phyloP scores from a whole-genome alignment of 352 stramenopile species.

The Phytophthora cryptogea region DNA sequence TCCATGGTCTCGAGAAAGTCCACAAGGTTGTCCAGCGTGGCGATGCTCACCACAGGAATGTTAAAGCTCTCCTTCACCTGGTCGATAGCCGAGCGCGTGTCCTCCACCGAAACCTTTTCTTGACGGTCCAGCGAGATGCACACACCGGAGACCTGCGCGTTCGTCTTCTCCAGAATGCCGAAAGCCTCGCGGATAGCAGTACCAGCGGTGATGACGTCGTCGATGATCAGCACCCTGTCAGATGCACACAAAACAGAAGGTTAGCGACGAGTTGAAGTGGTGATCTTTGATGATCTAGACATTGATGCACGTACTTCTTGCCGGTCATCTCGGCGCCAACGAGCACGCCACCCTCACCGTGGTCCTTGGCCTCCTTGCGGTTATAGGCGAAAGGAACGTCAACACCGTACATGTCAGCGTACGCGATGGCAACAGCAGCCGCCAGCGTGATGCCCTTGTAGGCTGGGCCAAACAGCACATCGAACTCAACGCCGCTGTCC shows the following conservation, averaged over 20 bases:
- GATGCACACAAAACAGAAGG: slow-evolving; percentile 7
- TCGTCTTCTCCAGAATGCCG: slow-evolving; percentile 87
- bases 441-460: slow-evolving; percentile 99
- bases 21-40: slow-evolving; percentile 93
- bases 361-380: slow-evolving; percentile 99
- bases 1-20: slow-evolving; percentile 82
- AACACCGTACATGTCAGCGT: slow-evolving; percentile 90
- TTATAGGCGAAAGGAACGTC: slow-evolving; percentile 98
- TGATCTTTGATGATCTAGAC: background rate
- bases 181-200: slow-evolving; percentile 98
- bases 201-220: slow-evolving; percentile 99
- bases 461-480: slow-evolving; percentile 98
- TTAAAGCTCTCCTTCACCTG: slow-evolving; percentile 89
- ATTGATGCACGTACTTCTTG: slow-evolving; percentile 78
- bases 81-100: slow-evolving; percentile 94
- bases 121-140: slow-evolving; percentile 98
- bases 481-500: slow-evolving; percentile 93
- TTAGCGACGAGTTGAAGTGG: background rate
- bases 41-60: slow-evolving; percentile 95
- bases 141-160: slow-evolving; percentile 94
- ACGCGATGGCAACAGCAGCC: slow-evolving; percentile 93
- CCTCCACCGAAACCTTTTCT: slow-evolving; percentile 94
- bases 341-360: slow-evolving; percentile 97
- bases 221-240: slow-evolving; percentile 95
- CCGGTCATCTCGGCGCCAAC: slow-evolving; percentile 95